These are phyloP conservation scores for Cladorrhinum sp. DNA, from an alignment of 2,329 filamentous ascomycete species.

Conservation along the genomic window DNA sequence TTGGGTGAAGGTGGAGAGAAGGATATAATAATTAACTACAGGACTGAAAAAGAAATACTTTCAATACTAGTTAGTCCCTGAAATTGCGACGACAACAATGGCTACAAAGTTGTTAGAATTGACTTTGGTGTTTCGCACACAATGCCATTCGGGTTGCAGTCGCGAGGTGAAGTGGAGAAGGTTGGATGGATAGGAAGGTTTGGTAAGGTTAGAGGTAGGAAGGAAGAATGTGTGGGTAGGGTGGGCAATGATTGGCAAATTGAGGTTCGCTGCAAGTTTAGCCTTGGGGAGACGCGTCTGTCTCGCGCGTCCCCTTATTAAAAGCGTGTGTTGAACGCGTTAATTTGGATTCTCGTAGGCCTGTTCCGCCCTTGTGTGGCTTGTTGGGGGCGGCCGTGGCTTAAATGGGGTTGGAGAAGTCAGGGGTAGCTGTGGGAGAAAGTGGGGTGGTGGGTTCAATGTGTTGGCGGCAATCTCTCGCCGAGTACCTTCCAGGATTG, in stretches of 20 bases:
- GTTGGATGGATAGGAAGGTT: not conserved
- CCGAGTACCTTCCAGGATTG: too few relatives aligned
- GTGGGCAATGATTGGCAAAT: constrained; percentile 3
- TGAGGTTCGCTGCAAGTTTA: not conserved
- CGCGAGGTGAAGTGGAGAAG: not conserved
- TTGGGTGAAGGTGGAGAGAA: not conserved
- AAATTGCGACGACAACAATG: not conserved
- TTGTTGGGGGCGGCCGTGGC: not conserved
- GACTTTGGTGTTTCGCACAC: not conserved
- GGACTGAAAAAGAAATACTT: not conserved
- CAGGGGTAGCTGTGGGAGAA: too few relatives aligned
- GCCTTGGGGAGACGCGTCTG: not conserved
- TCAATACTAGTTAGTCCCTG: not conserved
- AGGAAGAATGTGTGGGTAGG: not conserved
- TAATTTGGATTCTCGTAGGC: not conserved
- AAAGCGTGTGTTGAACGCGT: constrained; percentile 1
- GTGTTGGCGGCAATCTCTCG: not conserved
- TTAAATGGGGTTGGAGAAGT: not conserved
- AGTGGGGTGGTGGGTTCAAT: not conserved
- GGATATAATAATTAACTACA: not conserved
- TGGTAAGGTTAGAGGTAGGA: not conserved
- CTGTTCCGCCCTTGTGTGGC: not conserved
- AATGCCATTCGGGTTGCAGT: not conserved
- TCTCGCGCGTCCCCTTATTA: constrained; percentile 1
- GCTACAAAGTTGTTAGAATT: not conserved